Conservation (phyloP, 176 grass and related monocot genomes). For the Lolium multiflorum region DNA sequence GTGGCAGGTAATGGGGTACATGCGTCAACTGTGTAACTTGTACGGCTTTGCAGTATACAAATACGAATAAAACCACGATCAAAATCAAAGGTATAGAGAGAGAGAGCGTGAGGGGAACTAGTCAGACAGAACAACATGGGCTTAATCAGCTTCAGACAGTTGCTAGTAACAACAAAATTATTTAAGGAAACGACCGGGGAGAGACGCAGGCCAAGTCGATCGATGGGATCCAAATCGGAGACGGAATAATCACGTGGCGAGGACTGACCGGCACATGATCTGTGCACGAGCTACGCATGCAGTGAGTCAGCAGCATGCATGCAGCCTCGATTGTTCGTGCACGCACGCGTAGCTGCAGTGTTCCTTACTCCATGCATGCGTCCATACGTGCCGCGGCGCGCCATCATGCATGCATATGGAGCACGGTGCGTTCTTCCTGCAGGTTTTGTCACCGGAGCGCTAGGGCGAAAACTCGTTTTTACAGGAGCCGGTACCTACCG, state of each 20-base stretch:
- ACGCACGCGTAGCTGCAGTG: not conserved
- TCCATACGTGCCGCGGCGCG: too few relatives aligned
- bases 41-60: not conserved
- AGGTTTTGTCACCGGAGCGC: too few relatives aligned
- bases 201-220: not conserved
- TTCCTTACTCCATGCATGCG: not conserved
- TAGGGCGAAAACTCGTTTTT: too few relatives aligned
- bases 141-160: not conserved
- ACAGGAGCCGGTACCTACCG: too few relatives aligned
- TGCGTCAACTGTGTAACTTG: not conserved
- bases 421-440: too few relatives aligned
- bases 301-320: not conserved
- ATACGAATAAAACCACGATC: not conserved
- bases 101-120: too few relatives aligned
- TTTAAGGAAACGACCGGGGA: not conserved
- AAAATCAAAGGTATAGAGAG: not conserved
- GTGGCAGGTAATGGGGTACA: not conserved
- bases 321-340: not conserved
- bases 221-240: not conserved
- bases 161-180: not conserved
- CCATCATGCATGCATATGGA: too few relatives aligned
- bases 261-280: not conserved
- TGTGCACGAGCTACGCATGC: not conserved
- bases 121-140: constrained; percentile 5
- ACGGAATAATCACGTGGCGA: not conserved